Percentiles rank a stretch among this genome's conserved stretches.
Evolutionary conservation across 2,329 filamentous ascomycete genomes (phyloP).

Genomic region (Fusarium pseudonygamai): DNA sequence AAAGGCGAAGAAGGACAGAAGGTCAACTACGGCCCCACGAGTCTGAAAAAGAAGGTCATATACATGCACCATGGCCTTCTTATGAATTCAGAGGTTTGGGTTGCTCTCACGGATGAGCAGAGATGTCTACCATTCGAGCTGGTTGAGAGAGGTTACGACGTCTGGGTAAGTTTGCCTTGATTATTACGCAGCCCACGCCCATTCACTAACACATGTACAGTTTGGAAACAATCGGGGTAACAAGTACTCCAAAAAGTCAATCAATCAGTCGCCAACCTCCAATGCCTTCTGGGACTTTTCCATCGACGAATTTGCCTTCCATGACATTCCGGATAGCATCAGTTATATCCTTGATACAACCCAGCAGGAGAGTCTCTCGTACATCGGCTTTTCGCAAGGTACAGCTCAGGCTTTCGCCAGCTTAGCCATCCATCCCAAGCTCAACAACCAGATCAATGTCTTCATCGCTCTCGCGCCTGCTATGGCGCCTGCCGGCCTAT

Average conservation of each 20-base stretch:
- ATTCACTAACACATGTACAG: slow-evolving; percentile 54
- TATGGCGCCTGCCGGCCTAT: slow-evolving; percentile 92
- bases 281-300: slow-evolving; percentile 95
- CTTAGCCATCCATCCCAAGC: slow-evolving; percentile 86
- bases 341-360: slow-evolving; percentile 89
- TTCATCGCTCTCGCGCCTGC: slow-evolving; percentile 96
- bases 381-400: slow-evolving; percentile 97
- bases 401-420: slow-evolving; percentile 97
- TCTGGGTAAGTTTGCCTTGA: slow-evolving; percentile 73
- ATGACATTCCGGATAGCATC: slow-evolving; percentile 96
- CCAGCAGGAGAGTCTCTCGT: slow-evolving; percentile 83
- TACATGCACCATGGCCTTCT: slow-evolving; percentile 96
- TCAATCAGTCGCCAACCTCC: slow-evolving; percentile 77
- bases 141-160: slow-evolving; percentile 92
- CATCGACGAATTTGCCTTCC: slow-evolving; percentile 97
- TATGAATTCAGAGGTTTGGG: slow-evolving; percentile 99
- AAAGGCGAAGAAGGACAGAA: slow-evolving; percentile 81
- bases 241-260: slow-evolving; percentile 98
- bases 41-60: slow-evolving; percentile 82
- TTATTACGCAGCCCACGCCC: neutral
- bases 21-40: slow-evolving; percentile 77
- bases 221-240: slow-evolving; percentile 98
- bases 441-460: slow-evolving; percentile 93
- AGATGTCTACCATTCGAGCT: slow-evolving; percentile 88
- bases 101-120: slow-evolving; percentile 87